phyloP scores from a whole-genome alignment of 1,284 basidiomycete species.

The Ceraceosorus guamensis region DNA sequence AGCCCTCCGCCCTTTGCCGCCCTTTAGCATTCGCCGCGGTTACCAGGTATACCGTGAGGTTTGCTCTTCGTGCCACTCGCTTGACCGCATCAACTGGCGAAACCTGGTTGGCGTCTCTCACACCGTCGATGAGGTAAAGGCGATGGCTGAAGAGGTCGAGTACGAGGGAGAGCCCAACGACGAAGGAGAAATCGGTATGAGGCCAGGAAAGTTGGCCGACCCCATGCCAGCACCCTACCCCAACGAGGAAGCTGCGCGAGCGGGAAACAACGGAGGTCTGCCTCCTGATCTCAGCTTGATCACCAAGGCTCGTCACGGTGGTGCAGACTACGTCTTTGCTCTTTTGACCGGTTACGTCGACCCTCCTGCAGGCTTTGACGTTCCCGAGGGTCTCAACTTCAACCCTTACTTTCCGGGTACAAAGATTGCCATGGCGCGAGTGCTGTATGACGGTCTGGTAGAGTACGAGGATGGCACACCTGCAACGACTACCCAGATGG shows the following conservation, averaged over 20 bases:
- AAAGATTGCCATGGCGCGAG: conserved; percentile 95
- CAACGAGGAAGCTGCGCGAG: conserved; percentile 95
- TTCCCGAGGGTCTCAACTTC: conserved; percentile 60
- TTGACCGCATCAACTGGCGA: conserved; percentile 98
- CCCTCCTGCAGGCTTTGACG: conserved; percentile 88
- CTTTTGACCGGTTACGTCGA: conserved; percentile 96
- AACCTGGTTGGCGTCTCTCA: conserved; percentile 98
- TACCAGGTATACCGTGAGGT: conserved; percentile 99
- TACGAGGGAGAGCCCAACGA: conserved; percentile 94
- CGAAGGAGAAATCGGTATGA: conserved; percentile 94
- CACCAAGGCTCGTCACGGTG: conserved; percentile 95
- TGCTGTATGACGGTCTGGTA: conserved; percentile 71
- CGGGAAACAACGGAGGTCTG: conserved; percentile 85
- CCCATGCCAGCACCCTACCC: conserved; percentile 94
- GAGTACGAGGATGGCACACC: conserved; percentile 65
- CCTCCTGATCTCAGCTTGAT: conserved; percentile 97
- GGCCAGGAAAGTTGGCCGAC: conserved; percentile 93
- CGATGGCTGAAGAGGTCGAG: conserved; percentile 83
- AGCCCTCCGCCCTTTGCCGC: background rate
- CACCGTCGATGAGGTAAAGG: conserved; percentile 82
- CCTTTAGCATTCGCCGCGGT: conserved; percentile 80
- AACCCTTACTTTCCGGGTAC: conserved; percentile 47
- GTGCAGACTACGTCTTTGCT: conserved; percentile 94
- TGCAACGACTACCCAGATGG: conserved; percentile 84
- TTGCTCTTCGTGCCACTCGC: conserved; percentile 95